These are phyloP conservation scores for Cyberlindnera mississippiensis DNA, from an alignment of 805 yeast species.

Conservation along the genomic window DNA sequence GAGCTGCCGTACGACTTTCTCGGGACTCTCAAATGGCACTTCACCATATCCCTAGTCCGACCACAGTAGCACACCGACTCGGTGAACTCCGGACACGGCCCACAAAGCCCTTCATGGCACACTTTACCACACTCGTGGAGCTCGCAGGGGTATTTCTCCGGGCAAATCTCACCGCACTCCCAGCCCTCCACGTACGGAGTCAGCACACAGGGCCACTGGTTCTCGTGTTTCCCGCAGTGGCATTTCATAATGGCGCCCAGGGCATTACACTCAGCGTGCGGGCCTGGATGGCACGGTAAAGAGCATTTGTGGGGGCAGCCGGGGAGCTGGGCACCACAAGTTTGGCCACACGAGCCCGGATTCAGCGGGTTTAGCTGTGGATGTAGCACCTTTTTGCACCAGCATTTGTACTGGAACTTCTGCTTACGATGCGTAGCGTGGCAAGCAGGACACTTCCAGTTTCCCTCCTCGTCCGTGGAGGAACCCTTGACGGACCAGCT, in stretches of 20 bases:
- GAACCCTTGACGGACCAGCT: slow-evolving; percentile 85
- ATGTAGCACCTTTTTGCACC: slow-evolving; percentile 81
- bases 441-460: slow-evolving; percentile 89
- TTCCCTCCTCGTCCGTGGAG: slow-evolving; percentile 51
- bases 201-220: slow-evolving; percentile 67
- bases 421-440: slow-evolving; percentile 44
- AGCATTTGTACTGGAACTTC: slow-evolving; percentile 65
- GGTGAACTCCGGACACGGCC: slow-evolving; percentile 54
- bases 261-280: slow-evolving; percentile 79
- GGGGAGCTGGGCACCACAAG: slow-evolving; percentile 56
- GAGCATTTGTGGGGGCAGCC: slow-evolving; percentile 74
- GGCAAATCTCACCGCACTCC: slow-evolving; percentile 63
- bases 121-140: slow-evolving; percentile 56
- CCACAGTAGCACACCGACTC: slow-evolving; percentile 75
- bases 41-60: slow-evolving; percentile 36
- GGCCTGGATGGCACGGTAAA: slow-evolving; percentile 82
- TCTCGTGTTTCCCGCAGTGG: slow-evolving; percentile 63
- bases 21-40: slow-evolving; percentile 43
- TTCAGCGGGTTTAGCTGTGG: slow-evolving; percentile 55
- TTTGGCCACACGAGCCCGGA: slow-evolving; percentile 89
- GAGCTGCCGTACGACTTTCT: slow-evolving; percentile 27
- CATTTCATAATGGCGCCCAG: slow-evolving; percentile 69
- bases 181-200: slow-evolving; percentile 68
- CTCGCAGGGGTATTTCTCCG: slow-evolving; percentile 63
- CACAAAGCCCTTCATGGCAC: slow-evolving; percentile 86